Conservation (phyloP, 768 basidiomycete genomes). For the Mycena metata region DNA sequence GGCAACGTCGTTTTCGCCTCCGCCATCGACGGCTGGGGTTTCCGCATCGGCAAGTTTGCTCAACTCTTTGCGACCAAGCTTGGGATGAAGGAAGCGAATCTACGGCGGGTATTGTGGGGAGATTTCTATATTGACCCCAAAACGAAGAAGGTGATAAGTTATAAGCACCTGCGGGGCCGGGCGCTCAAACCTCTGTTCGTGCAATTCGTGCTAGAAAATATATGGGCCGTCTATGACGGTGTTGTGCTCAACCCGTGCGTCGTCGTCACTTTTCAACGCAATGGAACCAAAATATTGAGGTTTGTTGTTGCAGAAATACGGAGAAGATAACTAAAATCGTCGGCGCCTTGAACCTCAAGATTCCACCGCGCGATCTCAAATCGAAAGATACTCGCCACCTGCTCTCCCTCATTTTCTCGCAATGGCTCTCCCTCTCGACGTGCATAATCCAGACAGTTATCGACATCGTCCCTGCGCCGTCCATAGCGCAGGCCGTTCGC, state of each 20-base stretch:
- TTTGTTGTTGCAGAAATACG: conserved; percentile 71
- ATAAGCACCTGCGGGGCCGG: conserved; percentile 91
- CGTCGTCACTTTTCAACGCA: conserved; percentile 41
- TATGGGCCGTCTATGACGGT: conserved; percentile 97
- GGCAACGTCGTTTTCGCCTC: conserved; percentile 98
- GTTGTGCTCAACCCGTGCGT: conserved; percentile 91
- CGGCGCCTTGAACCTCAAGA: conserved; percentile 81
- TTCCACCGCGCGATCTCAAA: conserved; percentile 89
- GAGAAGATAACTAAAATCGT: conserved; percentile 94
- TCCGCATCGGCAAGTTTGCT: conserved; percentile 93
- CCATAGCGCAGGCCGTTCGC: conserved; percentile 82
- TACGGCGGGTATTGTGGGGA: conserved; percentile 93
- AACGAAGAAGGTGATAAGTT: conserved; percentile 90
- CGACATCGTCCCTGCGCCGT: conserved; percentile 93
- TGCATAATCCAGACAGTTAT: conserved; percentile 93
- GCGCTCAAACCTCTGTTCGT: conserved; percentile 95
- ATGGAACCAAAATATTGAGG: conserved; percentile 30
- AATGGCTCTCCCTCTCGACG: conserved; percentile 96
- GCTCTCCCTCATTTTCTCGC: conserved; percentile 88
- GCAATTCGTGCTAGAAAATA: conserved; percentile 96
- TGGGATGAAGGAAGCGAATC: conserved; percentile 88
- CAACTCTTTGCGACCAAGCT: conserved; percentile 92
- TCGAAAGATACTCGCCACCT: conserved; percentile 91
- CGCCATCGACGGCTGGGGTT: conserved; percentile 98
- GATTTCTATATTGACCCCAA: conserved; percentile 98